Evolutionary conservation across 805 yeast genomes (phyloP), one percentile per base, ranked within the genome.

Genomic region (Brettanomyces naardenensis): DNA sequence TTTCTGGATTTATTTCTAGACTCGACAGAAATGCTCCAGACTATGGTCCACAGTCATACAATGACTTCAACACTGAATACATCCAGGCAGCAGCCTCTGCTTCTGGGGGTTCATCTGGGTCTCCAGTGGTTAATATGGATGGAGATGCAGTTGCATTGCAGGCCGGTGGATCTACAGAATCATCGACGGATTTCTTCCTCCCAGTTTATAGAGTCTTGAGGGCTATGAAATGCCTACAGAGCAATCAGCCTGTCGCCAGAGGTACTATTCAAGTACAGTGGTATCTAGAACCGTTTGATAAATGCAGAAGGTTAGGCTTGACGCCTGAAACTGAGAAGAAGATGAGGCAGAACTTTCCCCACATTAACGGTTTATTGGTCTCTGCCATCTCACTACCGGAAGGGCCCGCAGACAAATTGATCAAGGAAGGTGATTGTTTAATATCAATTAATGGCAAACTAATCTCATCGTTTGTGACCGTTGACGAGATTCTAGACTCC

Each of bases 71-170:
- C 57, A 87, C 95, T 1, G 95, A 85, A 58, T 88, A 88, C 60
- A 85, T 88, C 39, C 95, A 88, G 61, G 96, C 96, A 1, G 96
- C 97, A 6, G 96, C 97, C 1, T 75, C 88, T 42, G 95, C 97
- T 0, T 81, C 95, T 14, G 97, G 97, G 22, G 97, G 97, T 3
- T 87, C 95, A 3, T 80, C 92, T 35, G 97, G 97, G 6, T 86
- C 95, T 3, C 97, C 97, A 0, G 97, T 89, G n/a, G 95, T 89
- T 2, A 81, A 87, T 57, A 77, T 81, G 31, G 80, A 83, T 48
- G 96, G 96, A 3, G 61, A 76, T 52, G 95, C 90, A 0, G 85
- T 89, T 15, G 96, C 97, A 0, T 64, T 89, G 37, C 95, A 87
- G 60, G 97, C 97, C 2, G 97, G 97, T 53, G 97, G 97, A 3